These are phyloP conservation scores for Abrus precatorius DNA, from an alignment of 306 rosid species.

Conservation along the genomic window DNA sequence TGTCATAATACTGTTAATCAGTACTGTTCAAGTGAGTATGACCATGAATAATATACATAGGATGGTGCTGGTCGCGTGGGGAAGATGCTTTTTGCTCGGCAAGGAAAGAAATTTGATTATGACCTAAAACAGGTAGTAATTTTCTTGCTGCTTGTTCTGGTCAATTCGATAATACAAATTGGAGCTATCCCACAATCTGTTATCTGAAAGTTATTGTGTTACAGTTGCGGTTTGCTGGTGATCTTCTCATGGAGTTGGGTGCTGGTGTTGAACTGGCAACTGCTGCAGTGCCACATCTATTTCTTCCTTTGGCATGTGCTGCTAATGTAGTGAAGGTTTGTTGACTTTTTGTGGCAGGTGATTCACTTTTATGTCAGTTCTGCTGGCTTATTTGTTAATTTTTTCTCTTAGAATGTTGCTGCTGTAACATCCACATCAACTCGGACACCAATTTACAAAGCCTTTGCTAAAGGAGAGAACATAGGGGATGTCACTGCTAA, in stretches of 20 bases:
- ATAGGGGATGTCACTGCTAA: slow-evolving; percentile 99
- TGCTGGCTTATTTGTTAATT: slow-evolving; percentile 46
- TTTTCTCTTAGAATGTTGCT: slow-evolving; percentile 78
- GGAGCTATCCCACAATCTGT: slow-evolving; percentile 20
- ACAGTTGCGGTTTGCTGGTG: slow-evolving; percentile 92
- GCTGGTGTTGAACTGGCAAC: slow-evolving; percentile 96
- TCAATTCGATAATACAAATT: slow-evolving; percentile 27
- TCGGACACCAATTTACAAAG: slow-evolving; percentile 97
- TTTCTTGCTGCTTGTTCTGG: slow-evolving; percentile 17
- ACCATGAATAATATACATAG: slow-evolving; percentile 49
- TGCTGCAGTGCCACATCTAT: slow-evolving; percentile 88
- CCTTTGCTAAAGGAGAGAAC: slow-evolving; percentile 98
- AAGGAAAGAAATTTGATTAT: slow-evolving; percentile 97
- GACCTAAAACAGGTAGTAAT: slow-evolving; percentile 86
- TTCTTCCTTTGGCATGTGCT: slow-evolving; percentile 99
- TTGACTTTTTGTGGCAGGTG: neutral
- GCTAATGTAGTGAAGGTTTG: slow-evolving; percentile 94
- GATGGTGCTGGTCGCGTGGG: slow-evolving; percentile 99
- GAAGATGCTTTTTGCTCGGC: slow-evolving; percentile 96
- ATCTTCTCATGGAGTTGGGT: slow-evolving; percentile 98
- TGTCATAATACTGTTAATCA: slow-evolving; percentile 5
- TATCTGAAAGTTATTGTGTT: slow-evolving; percentile 46
- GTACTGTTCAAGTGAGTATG: slow-evolving; percentile 25
- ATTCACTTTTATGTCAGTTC: slow-evolving; percentile 28
- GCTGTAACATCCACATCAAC: slow-evolving; percentile 99